These are phyloP conservation scores for Mycosphaerella arachidis DNA, from an alignment of 2,329 filamentous ascomycete species.

Conservation along the genomic window DNA sequence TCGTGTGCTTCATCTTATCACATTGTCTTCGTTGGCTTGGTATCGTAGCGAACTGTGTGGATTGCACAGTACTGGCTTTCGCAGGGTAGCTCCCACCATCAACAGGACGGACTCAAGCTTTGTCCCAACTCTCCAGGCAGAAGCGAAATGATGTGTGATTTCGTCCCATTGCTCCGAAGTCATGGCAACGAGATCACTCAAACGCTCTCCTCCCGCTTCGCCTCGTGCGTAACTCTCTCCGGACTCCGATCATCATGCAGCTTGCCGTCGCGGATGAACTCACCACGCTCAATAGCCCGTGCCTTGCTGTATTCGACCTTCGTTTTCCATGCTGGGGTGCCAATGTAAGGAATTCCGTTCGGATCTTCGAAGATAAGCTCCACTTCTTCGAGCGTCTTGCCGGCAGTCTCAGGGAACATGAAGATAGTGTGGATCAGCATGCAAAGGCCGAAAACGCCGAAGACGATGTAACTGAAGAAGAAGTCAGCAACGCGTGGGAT, in stretches of 20 bases:
- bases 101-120: no score
- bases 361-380: conserved; percentile 61
- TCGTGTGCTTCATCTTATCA: no score
- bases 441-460: conserved; percentile 63
- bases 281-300: conserved; percentile 3
- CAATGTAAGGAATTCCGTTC: conserved; percentile 39
- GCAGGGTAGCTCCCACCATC: not conserved
- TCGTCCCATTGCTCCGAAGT: not conserved
- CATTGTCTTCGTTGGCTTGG: no score
- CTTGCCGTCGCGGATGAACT: not conserved
- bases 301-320: conserved; percentile 5
- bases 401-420: conserved; percentile 63
- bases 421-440: conserved; percentile 61
- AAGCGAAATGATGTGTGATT: no score
- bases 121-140: no score
- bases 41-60: no score
- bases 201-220: not conserved
- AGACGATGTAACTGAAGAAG: conserved; percentile 58
- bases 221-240: not conserved
- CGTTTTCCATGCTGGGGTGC: conserved; percentile 24
- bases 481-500: not conserved
- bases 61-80: not conserved
- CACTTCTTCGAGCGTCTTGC: conserved; percentile 74
- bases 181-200: not conserved
- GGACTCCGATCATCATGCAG: conserved; percentile 3